A percentile compares a stretch with the other conserved stretches of the same genome.
Evolutionary conservation across 2,329 filamentous ascomycete species (phyloP).

Genomic region (Botrytis tulipae): DNA sequence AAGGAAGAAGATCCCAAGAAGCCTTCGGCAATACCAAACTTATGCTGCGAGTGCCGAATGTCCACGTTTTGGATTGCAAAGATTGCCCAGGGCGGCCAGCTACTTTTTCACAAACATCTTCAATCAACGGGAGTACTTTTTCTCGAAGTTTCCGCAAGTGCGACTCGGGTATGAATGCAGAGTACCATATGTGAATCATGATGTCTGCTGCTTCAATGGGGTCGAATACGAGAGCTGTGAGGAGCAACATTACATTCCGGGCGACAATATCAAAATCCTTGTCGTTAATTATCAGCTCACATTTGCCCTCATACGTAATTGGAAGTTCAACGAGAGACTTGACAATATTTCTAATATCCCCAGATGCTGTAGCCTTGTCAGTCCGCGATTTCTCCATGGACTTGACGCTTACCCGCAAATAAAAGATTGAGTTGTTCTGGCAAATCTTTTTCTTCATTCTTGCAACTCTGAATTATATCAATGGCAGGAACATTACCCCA

Average conservation of each 20-base stretch:
- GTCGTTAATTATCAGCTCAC: conserved; percentile 38
- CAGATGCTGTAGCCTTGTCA: conserved; percentile 36
- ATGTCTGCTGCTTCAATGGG: conserved; percentile 6
- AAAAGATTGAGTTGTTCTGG: conserved; percentile 7
- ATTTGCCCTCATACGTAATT: conserved; percentile 34
- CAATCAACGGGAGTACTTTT: background rate
- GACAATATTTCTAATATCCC: conserved; percentile 46
- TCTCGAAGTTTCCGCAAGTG: background rate
- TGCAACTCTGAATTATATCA: background rate
- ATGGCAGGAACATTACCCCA: conserved; percentile 20
- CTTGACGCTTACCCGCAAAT: conserved; percentile 1
- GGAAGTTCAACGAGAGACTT: conserved; percentile 29
- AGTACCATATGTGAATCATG: conserved; percentile 20
- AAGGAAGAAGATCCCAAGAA: conserved; percentile 38
- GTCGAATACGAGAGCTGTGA: conserved; percentile 7
- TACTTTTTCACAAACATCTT: conserved; percentile 7
- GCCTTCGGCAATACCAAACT: conserved; percentile 8
- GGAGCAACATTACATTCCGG: conserved; percentile 11
- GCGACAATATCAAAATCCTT: conserved; percentile 24
- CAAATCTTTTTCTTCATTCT: conserved; percentile 7
- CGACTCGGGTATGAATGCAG: conserved; percentile 1
- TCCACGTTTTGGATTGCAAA: conserved; percentile 19
- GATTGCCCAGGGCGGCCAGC: background rate
- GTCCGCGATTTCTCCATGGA: background rate
- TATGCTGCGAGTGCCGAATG: background rate